Evolutionary conservation across 2,329 filamentous ascomycete species (phyloP).

Genomic region (Fusarium tanahbumbuense): DNA sequence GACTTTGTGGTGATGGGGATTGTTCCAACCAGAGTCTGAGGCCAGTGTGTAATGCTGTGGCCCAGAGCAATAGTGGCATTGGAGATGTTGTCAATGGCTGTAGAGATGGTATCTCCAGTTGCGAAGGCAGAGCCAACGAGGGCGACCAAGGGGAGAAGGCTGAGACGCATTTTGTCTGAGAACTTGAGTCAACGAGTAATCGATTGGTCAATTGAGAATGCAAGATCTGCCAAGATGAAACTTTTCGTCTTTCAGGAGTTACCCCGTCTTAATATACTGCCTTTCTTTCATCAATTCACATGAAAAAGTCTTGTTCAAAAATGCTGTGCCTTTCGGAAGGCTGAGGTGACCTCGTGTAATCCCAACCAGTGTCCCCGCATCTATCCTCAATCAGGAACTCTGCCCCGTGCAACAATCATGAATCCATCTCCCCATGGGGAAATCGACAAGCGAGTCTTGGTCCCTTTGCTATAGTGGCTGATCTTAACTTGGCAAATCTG

Average conservation of each 20-base stretch:
- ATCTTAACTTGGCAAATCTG: slow-evolving; percentile 30
- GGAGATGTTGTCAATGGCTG: slow-evolving; percentile 52
- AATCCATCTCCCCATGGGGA: slow-evolving; percentile 35
- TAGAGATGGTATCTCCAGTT: slow-evolving; percentile 50
- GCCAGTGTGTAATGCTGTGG: slow-evolving; percentile 52
- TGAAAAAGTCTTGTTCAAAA: slow-evolving; percentile 22
- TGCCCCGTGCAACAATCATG: slow-evolving; percentile 22
- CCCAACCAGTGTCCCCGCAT: slow-evolving; percentile 34
- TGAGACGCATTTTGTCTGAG: slow-evolving; percentile 42
- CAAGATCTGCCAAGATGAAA: slow-evolving; percentile 22
- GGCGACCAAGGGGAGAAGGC: slow-evolving; percentile 39
- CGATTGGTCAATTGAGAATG: slow-evolving; percentile 33
- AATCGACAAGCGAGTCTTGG: slow-evolving; percentile 16
- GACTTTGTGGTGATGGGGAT: slow-evolving; percentile 57
- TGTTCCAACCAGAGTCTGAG: slow-evolving; percentile 53
- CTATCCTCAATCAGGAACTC: slow-evolving; percentile 40
- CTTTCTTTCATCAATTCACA: slow-evolving; percentile 21
- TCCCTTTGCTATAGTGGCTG: slow-evolving; percentile 27
- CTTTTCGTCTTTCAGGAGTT: slow-evolving; percentile 1
- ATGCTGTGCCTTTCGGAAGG: slow-evolving; percentile 25
- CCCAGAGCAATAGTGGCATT: slow-evolving; percentile 51
- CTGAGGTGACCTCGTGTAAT: slow-evolving; percentile 37
- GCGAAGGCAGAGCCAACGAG: slow-evolving; percentile 47
- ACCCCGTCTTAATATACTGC: slow-evolving; percentile 32
- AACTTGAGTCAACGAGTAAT: slow-evolving; percentile 28